phyloP scores from a whole-genome alignment of 805 yeast genomes.

The Suhomyces prunicola region DNA sequence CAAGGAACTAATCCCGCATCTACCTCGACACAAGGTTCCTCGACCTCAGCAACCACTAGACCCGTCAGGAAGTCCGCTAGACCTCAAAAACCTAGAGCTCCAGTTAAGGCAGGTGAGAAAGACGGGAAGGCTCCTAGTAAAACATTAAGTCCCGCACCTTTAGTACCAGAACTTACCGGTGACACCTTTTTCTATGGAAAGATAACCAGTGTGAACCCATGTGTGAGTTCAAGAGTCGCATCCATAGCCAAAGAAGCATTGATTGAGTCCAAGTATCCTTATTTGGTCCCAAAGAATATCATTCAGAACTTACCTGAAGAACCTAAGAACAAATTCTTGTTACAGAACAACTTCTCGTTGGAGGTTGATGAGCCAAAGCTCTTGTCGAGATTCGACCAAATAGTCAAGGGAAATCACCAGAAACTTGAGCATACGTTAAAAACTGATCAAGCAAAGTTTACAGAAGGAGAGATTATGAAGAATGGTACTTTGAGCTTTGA shows the following conservation, averaged over 20 bases:
- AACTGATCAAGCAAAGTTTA: conserved; percentile 15
- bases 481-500: conserved; percentile 26
- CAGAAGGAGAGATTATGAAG: conserved; percentile 23
- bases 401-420: conserved; percentile 32
- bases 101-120: not conserved
- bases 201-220: conserved; percentile 25
- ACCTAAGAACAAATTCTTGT: conserved; percentile 28
- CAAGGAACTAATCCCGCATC: not conserved
- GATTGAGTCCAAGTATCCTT: conserved; percentile 40
- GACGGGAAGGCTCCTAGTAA: conserved; percentile 4
- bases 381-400: conserved; percentile 23
- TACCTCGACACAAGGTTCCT: not conserved
- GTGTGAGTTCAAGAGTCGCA: conserved; percentile 33
- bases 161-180: conserved; percentile 19
- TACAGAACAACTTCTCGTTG: conserved; percentile 27
- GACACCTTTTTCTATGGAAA: conserved; percentile 39
- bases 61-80: conserved; percentile 1
- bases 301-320: conserved; percentile 20
- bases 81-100: not conserved
- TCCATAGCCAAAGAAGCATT: conserved; percentile 39
- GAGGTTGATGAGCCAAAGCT: conserved; percentile 21
- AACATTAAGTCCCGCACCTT: conserved; percentile 8
- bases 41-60: not conserved
- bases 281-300: conserved; percentile 32
- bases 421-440: conserved; percentile 8